Conservation (phyloP, 2,329 filamentous ascomycete genomes). For the Verticillium isaacii region DNA sequence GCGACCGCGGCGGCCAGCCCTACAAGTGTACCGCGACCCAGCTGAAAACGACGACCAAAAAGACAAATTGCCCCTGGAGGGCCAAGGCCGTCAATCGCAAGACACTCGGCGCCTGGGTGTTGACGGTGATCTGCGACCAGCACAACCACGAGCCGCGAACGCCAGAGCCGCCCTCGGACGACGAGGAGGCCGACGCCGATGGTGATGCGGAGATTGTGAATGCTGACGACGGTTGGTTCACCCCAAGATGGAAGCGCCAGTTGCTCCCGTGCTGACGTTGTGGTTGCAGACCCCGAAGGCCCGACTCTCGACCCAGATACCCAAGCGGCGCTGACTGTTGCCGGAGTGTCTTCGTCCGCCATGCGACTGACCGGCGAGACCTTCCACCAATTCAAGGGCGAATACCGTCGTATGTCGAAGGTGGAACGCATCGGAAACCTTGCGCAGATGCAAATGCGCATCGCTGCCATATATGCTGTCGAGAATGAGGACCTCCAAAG, state of each 20-base stretch:
- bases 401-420: slow-evolving; percentile 37
- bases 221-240: slow-evolving; percentile 10
- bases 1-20: slow-evolving; percentile 36
- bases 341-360: slow-evolving; percentile 31
- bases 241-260: background rate
- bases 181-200: slow-evolving; percentile 26
- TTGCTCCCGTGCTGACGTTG: background rate
- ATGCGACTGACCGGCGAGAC: slow-evolving; percentile 37
- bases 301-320: slow-evolving; percentile 30
- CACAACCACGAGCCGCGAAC: slow-evolving; percentile 40
- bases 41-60: slow-evolving; percentile 40
- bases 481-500: slow-evolving; percentile 39
- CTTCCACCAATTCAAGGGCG: slow-evolving; percentile 37
- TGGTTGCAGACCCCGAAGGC: slow-evolving; percentile 16
- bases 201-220: slow-evolving; percentile 16
- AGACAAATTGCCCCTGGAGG: slow-evolving; percentile 41
- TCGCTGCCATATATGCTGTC: slow-evolving; percentile 38
- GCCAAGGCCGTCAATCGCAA: slow-evolving; percentile 40
- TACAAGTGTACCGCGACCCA: slow-evolving; percentile 39
- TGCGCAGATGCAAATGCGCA: slow-evolving; percentile 34
- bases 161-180: slow-evolving; percentile 32
- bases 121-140: slow-evolving; percentile 37
- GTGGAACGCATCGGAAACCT: slow-evolving; percentile 32
- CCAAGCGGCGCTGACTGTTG: slow-evolving; percentile 30
- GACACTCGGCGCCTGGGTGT: slow-evolving; percentile 36